phyloP scores from a whole-genome alignment of 2,329 filamentous ascomycete genomes.

The Chaetomiaceae sp. region DNA sequence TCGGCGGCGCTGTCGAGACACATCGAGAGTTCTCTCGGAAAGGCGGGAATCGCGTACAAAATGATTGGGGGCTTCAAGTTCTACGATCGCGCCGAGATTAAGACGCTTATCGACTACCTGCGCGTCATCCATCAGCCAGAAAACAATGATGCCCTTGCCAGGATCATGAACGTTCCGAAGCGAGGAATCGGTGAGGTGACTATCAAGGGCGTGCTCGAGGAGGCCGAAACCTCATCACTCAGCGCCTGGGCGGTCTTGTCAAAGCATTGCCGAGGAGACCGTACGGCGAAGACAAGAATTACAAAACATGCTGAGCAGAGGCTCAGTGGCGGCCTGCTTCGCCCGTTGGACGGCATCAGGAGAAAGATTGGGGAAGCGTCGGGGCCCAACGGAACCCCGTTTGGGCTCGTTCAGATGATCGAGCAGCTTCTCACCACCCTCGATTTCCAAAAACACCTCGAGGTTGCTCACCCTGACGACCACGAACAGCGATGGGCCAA shows the following conservation, averaged over 20 bases:
- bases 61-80: slow-evolving; percentile 92
- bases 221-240: slow-evolving; percentile 65
- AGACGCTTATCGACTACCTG: slow-evolving; percentile 81
- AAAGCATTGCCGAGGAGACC: slow-evolving; percentile 49
- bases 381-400: slow-evolving; percentile 27
- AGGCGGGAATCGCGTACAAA: slow-evolving; percentile 76
- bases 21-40: slow-evolving; percentile 79
- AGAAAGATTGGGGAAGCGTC: slow-evolving; percentile 31
- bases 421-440: slow-evolving; percentile 59
- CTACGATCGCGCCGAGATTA: slow-evolving; percentile 87
- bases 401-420: slow-evolving; percentile 46
- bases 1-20: slow-evolving; percentile 77
- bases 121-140: slow-evolving; percentile 78
- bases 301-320: slow-evolving; percentile 49
- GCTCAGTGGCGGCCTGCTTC: slow-evolving; percentile 47
- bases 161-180: slow-evolving; percentile 79
- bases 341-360: slow-evolving; percentile 38
- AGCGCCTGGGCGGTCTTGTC: slow-evolving; percentile 72
- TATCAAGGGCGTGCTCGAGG: slow-evolving; percentile 66
- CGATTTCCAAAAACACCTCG: slow-evolving; percentile 68
- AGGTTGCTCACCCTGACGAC: slow-evolving; percentile 66
- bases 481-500: slow-evolving; percentile 81
- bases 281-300: slow-evolving; percentile 46
- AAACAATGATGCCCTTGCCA: slow-evolving; percentile 79
- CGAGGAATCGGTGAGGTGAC: slow-evolving; percentile 78